Evolutionary conservation across 768 basidiomycete species (phyloP), one percentile per base, ranked within the genome.

Genomic region (Myochromella boudieri): DNA sequence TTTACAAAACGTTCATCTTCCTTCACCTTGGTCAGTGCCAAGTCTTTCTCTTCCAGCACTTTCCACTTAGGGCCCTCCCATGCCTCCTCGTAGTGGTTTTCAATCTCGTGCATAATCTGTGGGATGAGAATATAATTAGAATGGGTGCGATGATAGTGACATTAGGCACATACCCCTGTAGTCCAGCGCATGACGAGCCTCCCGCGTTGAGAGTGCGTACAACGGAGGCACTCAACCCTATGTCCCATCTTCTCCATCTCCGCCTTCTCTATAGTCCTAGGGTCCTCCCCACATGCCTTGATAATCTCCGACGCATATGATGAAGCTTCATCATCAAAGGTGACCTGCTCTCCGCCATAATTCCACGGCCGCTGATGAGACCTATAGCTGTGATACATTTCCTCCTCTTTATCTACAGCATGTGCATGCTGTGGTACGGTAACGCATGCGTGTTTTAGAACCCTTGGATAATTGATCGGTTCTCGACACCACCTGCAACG

Each of bases 181-280:
- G 42, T 59, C 67, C 68, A 70, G 20, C 49, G 60, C 67, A 69
- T 67, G 9, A 59, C 58, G 9, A 60, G 53, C 6, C 59, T 51
- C n/a, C 55, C 48, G 17, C 40, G 32, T n/a, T n/a, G n/a, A 1
- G 45, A 37, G 21, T 55, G 56, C 4, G 47, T 27, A 42, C 67
- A 71, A 11, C 60, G 55, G 20, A 58, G 15, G 41, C 67, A 71
- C 45, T 71, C 66, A 7, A 71, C 17, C 34, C 67, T 48, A 15
- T 47, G 22, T 37, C 63, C 54, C 1, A 54, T 44, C 12, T 52
- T 52, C 27, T 66, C 56, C 66, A 71, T 68, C 24, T 26, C 40
- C 1, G 43, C 32, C 17, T 39, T 40, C 0, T 58, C 58, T 14
- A 55, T 29, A 4, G 48, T 48, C 9, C 52, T 40, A 2, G 69